Base-by-base conservation (phyloP, 2,329 filamentous ascomycete species). In the Kalaharituber pfeilii region DNA sequence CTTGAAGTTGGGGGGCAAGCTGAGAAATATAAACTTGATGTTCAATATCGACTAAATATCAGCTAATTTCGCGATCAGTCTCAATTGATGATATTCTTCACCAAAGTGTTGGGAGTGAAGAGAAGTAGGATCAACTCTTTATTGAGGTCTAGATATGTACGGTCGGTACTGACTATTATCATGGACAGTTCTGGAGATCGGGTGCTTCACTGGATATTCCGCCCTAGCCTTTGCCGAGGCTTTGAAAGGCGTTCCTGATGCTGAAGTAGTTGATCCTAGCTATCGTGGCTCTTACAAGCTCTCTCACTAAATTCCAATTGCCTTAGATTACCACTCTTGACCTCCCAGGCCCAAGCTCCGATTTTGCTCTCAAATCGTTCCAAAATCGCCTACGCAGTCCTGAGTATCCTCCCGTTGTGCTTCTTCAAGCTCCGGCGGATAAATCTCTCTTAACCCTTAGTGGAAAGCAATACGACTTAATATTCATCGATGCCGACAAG, bases 111-210 rank as follows among this genome's bases (percentile, higher is more conserved):
- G 9, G 49, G 53, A 9, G 61, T 33, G 20, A 45, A 45, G 39
- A 45, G 20, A 45, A 20, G 39, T 45, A 22, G 7, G 8, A 8
- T 9, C 8, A 45, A 45, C 9, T 13, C 9, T 20, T 45, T 22
- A 7, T 24, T 20, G 9, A 45, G 8, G 8, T 45, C 9, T 9
- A 45, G 8, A 45, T 45, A 24, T 20, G 8, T 45, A 45, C 7
- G 39, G 39, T 45, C 22, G 18, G 7, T 22, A 24, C 20, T 45
- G 8, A 45, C 39, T 9, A 7, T 7, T 9, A 6, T 30, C 18
- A n/a, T n/a, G n/a, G n/a, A n/a, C 44, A 66, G 65, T 68, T 20
- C 65, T 68, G 11, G 66, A 68, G 50, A 63, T 68, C 28, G 66
- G 66, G 2, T 65, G 61, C 52, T 68, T 64, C 56, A 67, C 63